These are phyloP conservation scores for Colletotrichum sp. DNA, from an alignment of 2,329 filamentous ascomycete species.

Conservation along the genomic window DNA sequence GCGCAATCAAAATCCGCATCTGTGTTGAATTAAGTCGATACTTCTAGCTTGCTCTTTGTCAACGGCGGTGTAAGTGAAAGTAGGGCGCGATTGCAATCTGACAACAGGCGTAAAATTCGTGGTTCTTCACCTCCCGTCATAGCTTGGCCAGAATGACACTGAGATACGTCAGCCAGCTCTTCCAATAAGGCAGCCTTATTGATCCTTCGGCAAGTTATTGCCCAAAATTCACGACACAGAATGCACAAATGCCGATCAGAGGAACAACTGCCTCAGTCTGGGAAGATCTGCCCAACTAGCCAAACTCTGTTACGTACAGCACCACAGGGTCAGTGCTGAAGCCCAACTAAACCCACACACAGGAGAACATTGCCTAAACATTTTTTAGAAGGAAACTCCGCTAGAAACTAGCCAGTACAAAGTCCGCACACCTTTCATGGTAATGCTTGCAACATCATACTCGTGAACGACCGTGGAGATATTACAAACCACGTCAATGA, in stretches of 20 bases:
- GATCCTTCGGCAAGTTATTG: background rate
- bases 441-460: background rate
- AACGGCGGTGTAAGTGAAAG: accelerated
- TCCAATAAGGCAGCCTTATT: background rate
- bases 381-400: background rate
- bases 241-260: background rate
- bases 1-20: background rate
- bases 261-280: background rate
- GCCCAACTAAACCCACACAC: background rate
- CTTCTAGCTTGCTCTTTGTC: accelerated
- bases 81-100: background rate
- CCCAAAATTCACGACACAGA: background rate
- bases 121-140: accelerated
- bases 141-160: accelerated
- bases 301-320: background rate
- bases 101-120: accelerated
- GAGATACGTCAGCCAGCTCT: background rate
- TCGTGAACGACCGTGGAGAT: background rate
- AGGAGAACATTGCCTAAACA: background rate
- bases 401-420: background rate
- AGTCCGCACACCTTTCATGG: background rate
- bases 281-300: background rate
- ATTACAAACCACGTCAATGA: background rate
- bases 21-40: background rate
- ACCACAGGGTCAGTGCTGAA: background rate